Evolutionary conservation across 169 alveolate species (phyloP), one percentile per base, ranked within the genome.

Genomic region (Eimeria falciformis): DNA sequence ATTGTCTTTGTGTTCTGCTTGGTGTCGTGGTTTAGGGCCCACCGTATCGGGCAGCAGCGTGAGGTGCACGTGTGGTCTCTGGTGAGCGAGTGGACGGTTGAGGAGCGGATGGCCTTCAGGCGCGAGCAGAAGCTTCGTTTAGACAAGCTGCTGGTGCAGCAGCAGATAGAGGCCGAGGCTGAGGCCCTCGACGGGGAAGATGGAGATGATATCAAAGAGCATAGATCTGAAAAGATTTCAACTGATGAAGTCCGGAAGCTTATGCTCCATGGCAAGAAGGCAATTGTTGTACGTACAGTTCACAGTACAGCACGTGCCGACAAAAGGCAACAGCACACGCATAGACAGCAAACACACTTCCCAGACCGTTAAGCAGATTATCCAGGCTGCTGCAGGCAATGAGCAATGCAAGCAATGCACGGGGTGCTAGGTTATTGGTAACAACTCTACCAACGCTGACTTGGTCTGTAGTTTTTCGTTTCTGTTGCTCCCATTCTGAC

Each of bases 21-120:
- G 7, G 62, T 50, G 7, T 43, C 25, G 45, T 7, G 43, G 43
- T 18, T 18, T 21, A 96, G 99, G 85, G 99, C 99, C 14, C 99
- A 99, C 94, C 96, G 99, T 82, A 99, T 98, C 45, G 99, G 99
- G 14, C 99, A 99, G 96, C 98, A 98, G 62, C 98, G 99, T 88
- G 98, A 96, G 73, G 99, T 99, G 43, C 98, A 97, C 92, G 99
- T 99, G 40, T 98, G 98, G 97, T 96, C 99, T 58, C 95, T 99
- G 83, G 96, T 98, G 58, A 98, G 99, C 2, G 99, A 98, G 91
- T 98, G 99, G 97, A 98, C 99, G 18, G 99, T 98, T 7, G 99
- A 99, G 95, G 99, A 99, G 95, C 97, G 99, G 79, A 98, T 98
- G 98, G 98, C 99, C 9, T 97, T 98, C 93, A 97, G 99, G 83